These are phyloP conservation scores for Termitomyces sp. DNA, from an alignment of 768 basidiomycete genomes.

Conservation along the genomic window DNA sequence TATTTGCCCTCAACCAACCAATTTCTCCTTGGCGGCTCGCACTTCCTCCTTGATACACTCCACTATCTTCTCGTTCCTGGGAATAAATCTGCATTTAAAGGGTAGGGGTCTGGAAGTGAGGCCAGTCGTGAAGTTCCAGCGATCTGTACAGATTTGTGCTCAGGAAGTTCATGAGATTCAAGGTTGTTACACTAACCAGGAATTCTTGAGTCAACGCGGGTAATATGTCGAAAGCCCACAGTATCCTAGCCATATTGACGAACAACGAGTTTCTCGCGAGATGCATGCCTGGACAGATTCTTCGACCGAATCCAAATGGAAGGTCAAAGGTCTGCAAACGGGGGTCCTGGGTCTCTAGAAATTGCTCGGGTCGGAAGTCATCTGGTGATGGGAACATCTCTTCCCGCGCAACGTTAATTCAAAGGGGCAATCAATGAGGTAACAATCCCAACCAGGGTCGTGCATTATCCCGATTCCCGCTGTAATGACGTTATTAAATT, in stretches of 20 bases:
- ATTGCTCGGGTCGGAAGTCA: constrained; percentile 36
- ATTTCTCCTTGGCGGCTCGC: constrained; percentile 14
- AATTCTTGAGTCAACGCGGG: constrained; percentile 10
- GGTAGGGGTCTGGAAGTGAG: constrained; percentile 29
- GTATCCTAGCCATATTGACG: constrained; percentile 30
- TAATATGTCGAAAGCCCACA: constrained; percentile 32
- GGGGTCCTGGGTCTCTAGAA: constrained; percentile 28
- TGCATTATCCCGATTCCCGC: constrained; percentile 32
- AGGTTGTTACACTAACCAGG: background rate
- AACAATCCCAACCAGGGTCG: constrained; percentile 21
- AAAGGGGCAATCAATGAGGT: background rate
- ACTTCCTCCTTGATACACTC: constrained; percentile 22
- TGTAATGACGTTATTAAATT: constrained; percentile 5
- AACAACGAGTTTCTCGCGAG: constrained; percentile 32
- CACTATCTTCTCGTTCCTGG: constrained; percentile 18
- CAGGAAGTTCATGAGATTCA: background rate
- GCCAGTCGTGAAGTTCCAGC: constrained; percentile 23
- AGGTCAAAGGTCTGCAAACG: constrained; percentile 28
- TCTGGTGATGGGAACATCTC: constrained; percentile 31
- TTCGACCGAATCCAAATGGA: constrained; percentile 38
- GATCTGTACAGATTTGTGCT: background rate
- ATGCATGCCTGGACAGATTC: constrained; percentile 35
- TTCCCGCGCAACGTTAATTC: background rate
- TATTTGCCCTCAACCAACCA: background rate
- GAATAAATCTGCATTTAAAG: constrained; percentile 27